Evolutionary conservation across 192 early-diverging fungal species (phyloP), one percentile per base, ranked within the genome.

Genomic region (Radiomyces spectabilis): DNA sequence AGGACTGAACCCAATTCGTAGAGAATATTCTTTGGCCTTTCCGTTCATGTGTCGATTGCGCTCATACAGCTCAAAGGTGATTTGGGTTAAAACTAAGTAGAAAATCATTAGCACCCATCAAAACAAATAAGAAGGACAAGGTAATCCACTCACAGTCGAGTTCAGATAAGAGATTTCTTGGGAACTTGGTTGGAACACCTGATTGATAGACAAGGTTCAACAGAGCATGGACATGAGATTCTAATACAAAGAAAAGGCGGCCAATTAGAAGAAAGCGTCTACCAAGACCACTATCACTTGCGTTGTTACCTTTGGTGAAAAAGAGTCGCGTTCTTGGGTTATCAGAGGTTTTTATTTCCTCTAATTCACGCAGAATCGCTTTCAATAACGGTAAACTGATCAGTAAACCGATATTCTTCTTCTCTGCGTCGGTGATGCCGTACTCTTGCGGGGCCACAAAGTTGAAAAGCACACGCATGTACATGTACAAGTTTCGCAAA

Each of bases 51-150:
- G 67, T 34, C 79, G 69, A 45, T 72, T 85, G 31, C 93, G 76
- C 71, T 96, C 93, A 47, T 96, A 93, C 1, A 98, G 70, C 63
- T 98, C 95, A 68, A 98, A 96, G 2, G 90, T 94, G 48, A 98
- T 98, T 54, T 98, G 95, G 0, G 95, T 96, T 42, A 98, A 63
- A 61, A 93, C 88, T 91, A 62, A 21, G 32, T 21, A 39, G 12
- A 10, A 52, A 24, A 39, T 15, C 19, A 0, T 8, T 13, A 49
- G 9, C n/a, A n/a, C 41, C 26, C 8, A 16, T 16, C n/a, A n/a
- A n/a, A n/a, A n/a, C n/a, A n/a, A 12, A 9, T 21, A 27, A 6
- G 34, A 2, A 9, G 29, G 7, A 9, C n/a, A 21, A 25, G 9
- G 9, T 9, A 30, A 10, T 8, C 6, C 19, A 72, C 79, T 74